A percentile compares a stretch with the other conserved stretches of the same genome.
Evolutionary conservation across 2,329 filamentous ascomycete species (phyloP).

Genomic region (Trichoderma sp.): DNA sequence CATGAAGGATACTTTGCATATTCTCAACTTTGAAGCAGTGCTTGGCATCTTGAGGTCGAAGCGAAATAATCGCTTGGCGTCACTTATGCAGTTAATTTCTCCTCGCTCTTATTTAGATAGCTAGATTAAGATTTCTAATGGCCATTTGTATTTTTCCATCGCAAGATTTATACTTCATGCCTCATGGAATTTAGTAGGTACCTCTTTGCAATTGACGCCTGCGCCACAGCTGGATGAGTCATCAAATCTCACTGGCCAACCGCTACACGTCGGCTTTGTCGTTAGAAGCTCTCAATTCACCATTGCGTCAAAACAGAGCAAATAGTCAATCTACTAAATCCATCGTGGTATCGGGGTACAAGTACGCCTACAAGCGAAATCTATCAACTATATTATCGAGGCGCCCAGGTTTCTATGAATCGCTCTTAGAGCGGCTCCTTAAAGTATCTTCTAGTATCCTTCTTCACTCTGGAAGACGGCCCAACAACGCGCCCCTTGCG

Average conservation of each 20-base stretch:
- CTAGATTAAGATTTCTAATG: neutral
- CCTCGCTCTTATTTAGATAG: too few species aligned
- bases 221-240: slow-evolving; percentile 34
- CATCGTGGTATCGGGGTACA: neutral
- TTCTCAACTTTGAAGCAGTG: neutral
- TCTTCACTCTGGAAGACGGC: neutral
- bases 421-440: neutral
- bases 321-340: neutral
- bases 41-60: neutral
- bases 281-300: slow-evolving; percentile 10
- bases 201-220: neutral
- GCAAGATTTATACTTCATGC: neutral
- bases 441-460: neutral
- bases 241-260: slow-evolving; percentile 21
- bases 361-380: neutral
- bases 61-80: neutral
- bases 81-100: neutral
- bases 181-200: neutral
- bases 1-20: neutral
- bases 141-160: neutral
- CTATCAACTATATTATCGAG: neutral
- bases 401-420: neutral
- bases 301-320: slow-evolving; percentile 19
- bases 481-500: slow-evolving; percentile 1
- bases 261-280: slow-evolving; percentile 17